Conservation (phyloP, 805 yeast species). For the Middelhovenomyces tepae region DNA sequence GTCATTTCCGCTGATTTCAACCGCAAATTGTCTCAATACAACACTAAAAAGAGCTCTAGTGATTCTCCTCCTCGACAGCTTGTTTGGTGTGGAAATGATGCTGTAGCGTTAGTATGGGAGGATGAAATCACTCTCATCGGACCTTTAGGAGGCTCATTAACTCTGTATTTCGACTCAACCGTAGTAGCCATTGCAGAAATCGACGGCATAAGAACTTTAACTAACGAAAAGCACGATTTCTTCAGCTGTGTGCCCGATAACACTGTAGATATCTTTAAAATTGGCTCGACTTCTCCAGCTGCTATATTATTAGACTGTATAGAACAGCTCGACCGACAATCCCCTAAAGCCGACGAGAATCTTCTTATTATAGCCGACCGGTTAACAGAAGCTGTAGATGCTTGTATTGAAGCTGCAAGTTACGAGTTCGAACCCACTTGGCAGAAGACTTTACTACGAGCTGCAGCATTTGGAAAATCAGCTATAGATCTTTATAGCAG, state of each 20-base stretch:
- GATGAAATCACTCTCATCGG: conserved; percentile 67
- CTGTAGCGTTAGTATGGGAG: conserved; percentile 48
- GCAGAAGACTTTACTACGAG: conserved; percentile 73
- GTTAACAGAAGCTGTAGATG: conserved; percentile 52
- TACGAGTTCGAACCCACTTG: conserved; percentile 69
- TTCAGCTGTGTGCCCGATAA: conserved; percentile 51
- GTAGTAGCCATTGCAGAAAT: conserved; percentile 40
- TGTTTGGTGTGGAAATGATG: conserved; percentile 83
- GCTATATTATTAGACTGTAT: conserved; percentile 77
- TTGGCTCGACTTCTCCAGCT: conserved; percentile 79
- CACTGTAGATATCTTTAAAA: conserved; percentile 56
- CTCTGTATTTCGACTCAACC: conserved; percentile 26
- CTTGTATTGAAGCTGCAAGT: conserved; percentile 64
- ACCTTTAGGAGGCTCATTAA: conserved; percentile 44
- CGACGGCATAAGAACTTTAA: conserved; percentile 69
- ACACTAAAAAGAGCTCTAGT: conserved; percentile 29
- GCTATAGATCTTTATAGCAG: conserved; percentile 46
- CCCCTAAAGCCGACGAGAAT: conserved; percentile 77
- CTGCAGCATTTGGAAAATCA: conserved; percentile 82
- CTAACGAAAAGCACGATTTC: conserved; percentile 48
- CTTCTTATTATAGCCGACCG: conserved; percentile 44
- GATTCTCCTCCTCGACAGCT: conserved; percentile 37
- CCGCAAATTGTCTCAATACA: conserved; percentile 36
- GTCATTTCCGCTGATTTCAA: conserved; percentile 43
- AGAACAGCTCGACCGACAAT: conserved; percentile 52